These are phyloP conservation scores for Botryosphaeria dothidea DNA, from an alignment of 2,329 filamentous ascomycete genomes.

Conservation along the genomic window DNA sequence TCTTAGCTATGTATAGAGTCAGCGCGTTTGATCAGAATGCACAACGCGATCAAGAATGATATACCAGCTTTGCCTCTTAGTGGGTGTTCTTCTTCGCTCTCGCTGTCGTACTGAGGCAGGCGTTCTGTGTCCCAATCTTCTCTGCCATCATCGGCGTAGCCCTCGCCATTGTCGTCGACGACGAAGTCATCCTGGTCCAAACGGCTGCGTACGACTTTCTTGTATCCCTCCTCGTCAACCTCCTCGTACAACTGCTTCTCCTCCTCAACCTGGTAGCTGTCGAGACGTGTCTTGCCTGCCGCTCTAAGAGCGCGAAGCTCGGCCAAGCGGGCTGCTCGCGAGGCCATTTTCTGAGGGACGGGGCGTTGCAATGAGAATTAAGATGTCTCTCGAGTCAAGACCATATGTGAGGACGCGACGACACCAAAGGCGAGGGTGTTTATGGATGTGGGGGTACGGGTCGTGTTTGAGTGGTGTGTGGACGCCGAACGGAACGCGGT, in stretches of 20 bases:
- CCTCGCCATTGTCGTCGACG: conserved; percentile 95
- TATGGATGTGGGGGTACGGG: background rate
- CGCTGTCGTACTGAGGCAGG: conserved; percentile 63
- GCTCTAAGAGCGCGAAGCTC: conserved; percentile 83
- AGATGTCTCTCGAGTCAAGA: background rate
- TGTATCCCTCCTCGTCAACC: conserved; percentile 91
- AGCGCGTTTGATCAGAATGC: background rate
- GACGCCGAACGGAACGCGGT: background rate
- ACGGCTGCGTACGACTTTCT: conserved; percentile 86
- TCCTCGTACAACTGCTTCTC: conserved; percentile 88
- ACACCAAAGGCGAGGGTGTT: background rate
- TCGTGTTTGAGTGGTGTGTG: background rate
- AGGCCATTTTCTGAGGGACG: conserved; percentile 31
- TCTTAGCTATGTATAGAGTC: conserved; percentile 62
- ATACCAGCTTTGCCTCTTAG: conserved; percentile 60
- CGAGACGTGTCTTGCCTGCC: conserved; percentile 87
- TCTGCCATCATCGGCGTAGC: conserved; percentile 94
- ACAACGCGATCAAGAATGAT: background rate
- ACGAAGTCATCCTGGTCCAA: conserved; percentile 97
- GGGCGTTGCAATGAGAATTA: background rate
- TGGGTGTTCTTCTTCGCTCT: conserved; percentile 70
- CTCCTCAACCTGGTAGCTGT: conserved; percentile 83
- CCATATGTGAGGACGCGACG: background rate
- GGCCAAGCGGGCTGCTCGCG: conserved; percentile 49
- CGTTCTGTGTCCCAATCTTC: conserved; percentile 67